Conservation (phyloP, 495 filamentous ascomycete species). For the Penicillium waksmanii region DNA sequence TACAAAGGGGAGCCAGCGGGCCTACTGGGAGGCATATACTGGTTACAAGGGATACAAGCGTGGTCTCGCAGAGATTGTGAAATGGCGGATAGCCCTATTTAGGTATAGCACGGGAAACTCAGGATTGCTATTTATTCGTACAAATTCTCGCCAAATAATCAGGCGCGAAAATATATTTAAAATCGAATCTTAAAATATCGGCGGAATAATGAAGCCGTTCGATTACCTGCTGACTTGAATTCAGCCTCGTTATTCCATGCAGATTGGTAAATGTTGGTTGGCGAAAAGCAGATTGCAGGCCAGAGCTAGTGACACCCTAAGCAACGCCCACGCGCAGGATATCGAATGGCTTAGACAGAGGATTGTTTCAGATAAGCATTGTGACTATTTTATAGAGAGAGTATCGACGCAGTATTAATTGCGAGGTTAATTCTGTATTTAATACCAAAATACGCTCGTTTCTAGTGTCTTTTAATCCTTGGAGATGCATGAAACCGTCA, state of each 20-base stretch:
- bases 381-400: not conserved
- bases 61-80: slow-evolving; percentile 9
- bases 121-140: too few species aligned
- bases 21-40: slow-evolving; percentile 3
- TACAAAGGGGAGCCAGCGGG: not conserved
- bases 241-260: too few species aligned
- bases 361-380: not conserved
- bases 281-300: too few species aligned
- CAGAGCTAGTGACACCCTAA: too few species aligned
- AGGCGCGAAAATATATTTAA: too few species aligned
- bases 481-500: not conserved
- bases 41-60: slow-evolving; percentile 12
- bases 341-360: not conserved
- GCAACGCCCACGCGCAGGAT: too few species aligned
- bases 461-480: not conserved
- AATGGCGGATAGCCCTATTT: not conserved
- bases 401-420: not conserved
- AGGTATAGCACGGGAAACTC: not conserved
- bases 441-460: not conserved
- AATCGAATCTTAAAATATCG: too few species aligned
- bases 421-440: not conserved
- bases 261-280: too few species aligned
- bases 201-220: too few species aligned
- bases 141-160: too few species aligned
- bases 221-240: too few species aligned